phyloP scores from a whole-genome alignment of 1,284 basidiomycete species.

The Leccinum cinnamomeum region DNA sequence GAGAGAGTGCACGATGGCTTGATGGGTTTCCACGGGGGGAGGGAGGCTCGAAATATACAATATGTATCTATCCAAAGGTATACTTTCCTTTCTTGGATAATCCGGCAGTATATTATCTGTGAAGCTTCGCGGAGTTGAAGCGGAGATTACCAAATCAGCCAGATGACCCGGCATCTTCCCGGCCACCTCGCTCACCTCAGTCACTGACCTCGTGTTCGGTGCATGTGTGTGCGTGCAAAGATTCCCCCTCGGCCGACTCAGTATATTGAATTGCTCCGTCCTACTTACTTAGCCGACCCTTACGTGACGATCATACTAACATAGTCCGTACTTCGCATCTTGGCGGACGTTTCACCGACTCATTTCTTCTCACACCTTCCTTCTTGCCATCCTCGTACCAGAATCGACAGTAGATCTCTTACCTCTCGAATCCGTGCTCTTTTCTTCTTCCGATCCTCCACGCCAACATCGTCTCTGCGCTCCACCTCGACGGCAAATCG shows the following conservation, averaged over 20 bases:
- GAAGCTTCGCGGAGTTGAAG: constrained; percentile 30
- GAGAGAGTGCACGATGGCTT: constrained; percentile 21
- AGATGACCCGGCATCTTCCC: constrained; percentile 15
- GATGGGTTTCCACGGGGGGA: constrained; percentile 24
- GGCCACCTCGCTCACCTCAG: constrained; percentile 6
- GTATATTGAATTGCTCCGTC: background rate
- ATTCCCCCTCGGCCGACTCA: constrained; percentile 13
- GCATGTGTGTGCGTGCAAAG: constrained; percentile 5
- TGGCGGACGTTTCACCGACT: constrained; percentile 1
- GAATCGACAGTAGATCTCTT: background rate
- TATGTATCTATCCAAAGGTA: constrained; percentile 14
- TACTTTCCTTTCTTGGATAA: constrained; percentile 23
- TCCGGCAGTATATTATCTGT: constrained; percentile 13
- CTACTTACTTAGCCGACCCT: background rate
- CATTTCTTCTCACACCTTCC: constrained; percentile 15
- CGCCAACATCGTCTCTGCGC: background rate
- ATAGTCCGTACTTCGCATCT: constrained; percentile 5
- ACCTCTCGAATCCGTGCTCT: background rate
- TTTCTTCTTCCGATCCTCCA: constrained; percentile 24
- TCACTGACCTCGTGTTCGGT: constrained; percentile 20
- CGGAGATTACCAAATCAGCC: constrained; percentile 16
- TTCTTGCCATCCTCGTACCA: constrained; percentile 9
- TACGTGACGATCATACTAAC: background rate
- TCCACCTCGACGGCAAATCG: constrained; percentile 3
- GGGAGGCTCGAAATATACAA: constrained; percentile 15